A percentile compares a stretch with the other conserved stretches of the same genome.
Conservation (phyloP, 2,329 filamentous ascomycete genomes). For the Fusarium secorum region DNA sequence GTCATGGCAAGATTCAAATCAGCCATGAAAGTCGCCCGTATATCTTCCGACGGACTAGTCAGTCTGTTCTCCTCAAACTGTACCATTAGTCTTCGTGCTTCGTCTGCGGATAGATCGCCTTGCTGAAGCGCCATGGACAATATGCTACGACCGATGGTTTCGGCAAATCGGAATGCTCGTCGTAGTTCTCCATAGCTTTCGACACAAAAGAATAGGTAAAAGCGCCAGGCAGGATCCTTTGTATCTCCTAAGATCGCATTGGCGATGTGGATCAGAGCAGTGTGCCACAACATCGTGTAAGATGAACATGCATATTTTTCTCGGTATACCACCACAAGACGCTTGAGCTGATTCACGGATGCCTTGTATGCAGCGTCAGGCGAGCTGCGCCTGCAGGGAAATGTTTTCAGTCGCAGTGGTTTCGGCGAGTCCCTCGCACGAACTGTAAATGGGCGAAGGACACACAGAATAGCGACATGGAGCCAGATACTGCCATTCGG, state of each 20-base stretch:
- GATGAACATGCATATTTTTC: conserved; percentile 44
- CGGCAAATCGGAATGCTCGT: conserved; percentile 48
- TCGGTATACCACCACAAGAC: conserved; percentile 49
- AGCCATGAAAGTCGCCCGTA: conserved; percentile 49
- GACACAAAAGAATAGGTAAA: conserved; percentile 50
- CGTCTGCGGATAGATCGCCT: conserved; percentile 40
- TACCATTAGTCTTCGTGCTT: conserved; percentile 43
- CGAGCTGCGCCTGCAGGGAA: conserved; percentile 39
- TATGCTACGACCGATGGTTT: conserved; percentile 46
- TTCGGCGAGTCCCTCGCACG: not conserved
- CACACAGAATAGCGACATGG: conserved; percentile 49
- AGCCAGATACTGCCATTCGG: conserved; percentile 50
- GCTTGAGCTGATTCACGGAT: conserved; percentile 50
- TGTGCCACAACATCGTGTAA: conserved; percentile 53
- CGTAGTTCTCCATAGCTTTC: conserved; percentile 50
- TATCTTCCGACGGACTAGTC: conserved; percentile 28
- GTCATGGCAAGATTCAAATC: conserved; percentile 49
- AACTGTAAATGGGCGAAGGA: conserved; percentile 43
- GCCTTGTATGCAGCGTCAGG: conserved; percentile 45
- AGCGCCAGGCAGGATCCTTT: conserved; percentile 43
- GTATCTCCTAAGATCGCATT: conserved; percentile 48
- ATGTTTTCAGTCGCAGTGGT: conserved; percentile 38
- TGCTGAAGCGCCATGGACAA: conserved; percentile 49
- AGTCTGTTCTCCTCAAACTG: conserved; percentile 42
- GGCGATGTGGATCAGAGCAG: conserved; percentile 49